A percentile compares a stretch with the other conserved stretches of the same genome.
Conservation (phyloP, 2,329 filamentous ascomycete species). For the Aspergillus novofumigatus region DNA sequence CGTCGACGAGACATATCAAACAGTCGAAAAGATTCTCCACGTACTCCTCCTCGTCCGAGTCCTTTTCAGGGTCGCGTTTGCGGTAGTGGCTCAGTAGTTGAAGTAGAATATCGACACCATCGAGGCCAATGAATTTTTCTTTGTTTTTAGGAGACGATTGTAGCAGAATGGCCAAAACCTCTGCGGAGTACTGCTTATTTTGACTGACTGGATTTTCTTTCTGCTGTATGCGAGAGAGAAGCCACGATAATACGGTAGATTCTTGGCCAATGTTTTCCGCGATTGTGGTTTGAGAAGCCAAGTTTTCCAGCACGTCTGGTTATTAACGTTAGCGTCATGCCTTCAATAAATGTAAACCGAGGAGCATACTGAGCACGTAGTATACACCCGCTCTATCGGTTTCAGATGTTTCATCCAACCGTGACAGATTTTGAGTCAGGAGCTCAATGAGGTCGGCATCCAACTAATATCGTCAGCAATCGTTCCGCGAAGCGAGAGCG, state of each 20-base stretch:
- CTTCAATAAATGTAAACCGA: background rate
- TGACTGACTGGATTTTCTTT: constrained; percentile 69
- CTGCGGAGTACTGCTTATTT: constrained; percentile 93
- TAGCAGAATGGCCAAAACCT: constrained; percentile 83
- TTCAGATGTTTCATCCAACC: constrained; percentile 69
- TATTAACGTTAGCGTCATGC: constrained; percentile 11
- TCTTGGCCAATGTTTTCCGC: constrained; percentile 70
- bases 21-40: constrained; percentile 91
- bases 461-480: constrained; percentile 28
- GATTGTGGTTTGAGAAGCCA: constrained; percentile 66
- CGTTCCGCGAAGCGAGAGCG: too few relatives aligned
- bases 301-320: constrained; percentile 70
- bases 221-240: constrained; percentile 67
- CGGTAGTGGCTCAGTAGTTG: constrained; percentile 82
- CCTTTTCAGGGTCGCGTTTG: constrained; percentile 77
- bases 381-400: constrained; percentile 83
- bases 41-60: constrained; percentile 87
- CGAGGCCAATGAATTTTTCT: constrained; percentile 56
- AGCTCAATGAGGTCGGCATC: constrained; percentile 41
- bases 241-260: constrained; percentile 67
- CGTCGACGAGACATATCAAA: constrained; percentile 74
- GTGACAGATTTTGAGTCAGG: constrained; percentile 57
- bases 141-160: constrained; percentile 69
- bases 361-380: constrained; percentile 59
- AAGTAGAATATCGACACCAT: constrained; percentile 74